Conservation (phyloP, 352 stramenopile genomes). For the Phytophthora aleatoria region DNA sequence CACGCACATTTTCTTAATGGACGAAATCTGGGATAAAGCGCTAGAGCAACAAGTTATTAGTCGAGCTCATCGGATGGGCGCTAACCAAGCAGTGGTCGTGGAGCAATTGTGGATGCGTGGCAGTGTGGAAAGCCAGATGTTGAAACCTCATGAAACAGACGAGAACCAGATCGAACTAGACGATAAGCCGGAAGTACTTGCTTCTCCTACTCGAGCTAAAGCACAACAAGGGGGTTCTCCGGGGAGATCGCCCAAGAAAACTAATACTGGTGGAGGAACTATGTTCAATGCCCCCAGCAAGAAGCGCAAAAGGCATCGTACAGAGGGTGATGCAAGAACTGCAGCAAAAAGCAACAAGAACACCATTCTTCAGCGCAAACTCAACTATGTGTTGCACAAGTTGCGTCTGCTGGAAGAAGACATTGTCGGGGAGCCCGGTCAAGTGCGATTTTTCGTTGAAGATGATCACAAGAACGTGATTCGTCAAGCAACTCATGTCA, state of each 20-base stretch:
- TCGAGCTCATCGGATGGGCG: too few species aligned
- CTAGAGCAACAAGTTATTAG: too few species aligned
- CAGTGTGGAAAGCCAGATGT: conserved; percentile 83
- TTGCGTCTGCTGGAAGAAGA: conserved; percentile 46
- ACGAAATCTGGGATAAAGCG: too few species aligned
- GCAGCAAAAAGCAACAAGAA: conserved; percentile 45
- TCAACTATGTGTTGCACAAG: conserved; percentile 59
- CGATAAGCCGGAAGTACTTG: conserved; percentile 10
- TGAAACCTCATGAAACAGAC: conserved; percentile 46
- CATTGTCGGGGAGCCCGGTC: conserved; percentile 42
- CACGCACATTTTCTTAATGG: too few species aligned
- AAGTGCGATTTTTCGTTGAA: conserved; percentile 55
- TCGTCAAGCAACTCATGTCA: conserved; percentile 45
- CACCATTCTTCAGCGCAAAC: conserved; percentile 45
- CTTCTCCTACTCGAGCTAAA: conserved; percentile 15
- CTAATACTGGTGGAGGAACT: conserved; percentile 37
- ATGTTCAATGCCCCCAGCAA: conserved; percentile 41
- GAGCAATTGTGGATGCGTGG: conserved; percentile 92
- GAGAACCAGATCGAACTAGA: conserved; percentile 15
- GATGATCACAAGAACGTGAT: conserved; percentile 44
- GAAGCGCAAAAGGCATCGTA: conserved; percentile 40
- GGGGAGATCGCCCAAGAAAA: conserved; percentile 27
- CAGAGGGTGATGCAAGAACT: conserved; percentile 18
- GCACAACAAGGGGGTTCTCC: conserved; percentile 22
- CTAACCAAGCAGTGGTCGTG: conserved; percentile 40